phyloP scores from a whole-genome alignment of 805 yeast genomes.

The Torulaspora microellipsoides region DNA sequence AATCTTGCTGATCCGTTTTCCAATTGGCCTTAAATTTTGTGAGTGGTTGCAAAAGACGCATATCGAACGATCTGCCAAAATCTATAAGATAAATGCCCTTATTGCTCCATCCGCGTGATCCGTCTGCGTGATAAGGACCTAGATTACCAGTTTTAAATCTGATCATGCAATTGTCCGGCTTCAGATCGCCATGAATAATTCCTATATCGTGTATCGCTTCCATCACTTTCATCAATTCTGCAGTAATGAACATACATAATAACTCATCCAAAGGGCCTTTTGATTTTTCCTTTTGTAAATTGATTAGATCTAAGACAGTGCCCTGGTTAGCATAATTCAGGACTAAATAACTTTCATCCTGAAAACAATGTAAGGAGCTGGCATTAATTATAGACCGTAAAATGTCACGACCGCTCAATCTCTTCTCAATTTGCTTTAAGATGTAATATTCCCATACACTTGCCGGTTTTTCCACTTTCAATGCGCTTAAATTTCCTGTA shows the following conservation, averaged over 20 bases:
- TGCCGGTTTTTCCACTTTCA: slow-evolving; percentile 68
- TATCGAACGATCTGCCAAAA: slow-evolving; percentile 76
- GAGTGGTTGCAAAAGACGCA: slow-evolving; percentile 47
- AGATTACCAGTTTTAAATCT: slow-evolving; percentile 38
- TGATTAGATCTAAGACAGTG: slow-evolving; percentile 65
- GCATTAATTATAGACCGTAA: slow-evolving; percentile 45
- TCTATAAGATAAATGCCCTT: slow-evolving; percentile 67
- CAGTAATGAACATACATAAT: slow-evolving; percentile 56
- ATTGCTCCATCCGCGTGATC: slow-evolving; percentile 43
- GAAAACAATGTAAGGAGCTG: slow-evolving; percentile 48
- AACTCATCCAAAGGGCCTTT: slow-evolving; percentile 50
- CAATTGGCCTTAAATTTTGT: slow-evolving; percentile 56
- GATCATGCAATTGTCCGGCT: slow-evolving; percentile 83
- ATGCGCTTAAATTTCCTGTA: slow-evolving; percentile 52
- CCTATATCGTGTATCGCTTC: slow-evolving; percentile 59
- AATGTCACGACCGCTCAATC: slow-evolving; percentile 31
- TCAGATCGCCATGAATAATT: slow-evolving; percentile 79
- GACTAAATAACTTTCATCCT: slow-evolving; percentile 65
- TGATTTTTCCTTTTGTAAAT: slow-evolving; percentile 38
- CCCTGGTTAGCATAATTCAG: slow-evolving; percentile 67
- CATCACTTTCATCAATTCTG: slow-evolving; percentile 57
- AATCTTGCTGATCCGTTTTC: slow-evolving; percentile 63
- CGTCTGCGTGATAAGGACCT: slow-evolving; percentile 34
- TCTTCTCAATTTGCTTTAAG: slow-evolving; percentile 49
- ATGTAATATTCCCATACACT: slow-evolving; percentile 81